Conservation (phyloP, 78 protist genomes). For the slime mould (Dictyostelium discoideum) region DNA sequence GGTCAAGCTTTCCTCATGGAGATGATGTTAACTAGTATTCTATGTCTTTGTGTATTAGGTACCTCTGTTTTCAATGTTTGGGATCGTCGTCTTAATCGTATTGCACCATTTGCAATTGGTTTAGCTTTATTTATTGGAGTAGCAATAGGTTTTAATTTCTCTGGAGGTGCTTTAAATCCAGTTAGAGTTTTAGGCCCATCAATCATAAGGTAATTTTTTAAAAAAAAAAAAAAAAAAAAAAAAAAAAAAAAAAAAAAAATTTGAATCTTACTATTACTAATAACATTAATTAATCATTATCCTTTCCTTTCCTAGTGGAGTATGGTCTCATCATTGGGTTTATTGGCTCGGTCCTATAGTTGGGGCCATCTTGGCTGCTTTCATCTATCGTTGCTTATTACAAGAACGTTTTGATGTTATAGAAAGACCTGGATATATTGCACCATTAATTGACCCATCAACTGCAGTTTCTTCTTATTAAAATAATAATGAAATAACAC, state of each 20-base stretch:
- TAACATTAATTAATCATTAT: too few species aligned
- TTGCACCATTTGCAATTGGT: constrained; percentile 72
- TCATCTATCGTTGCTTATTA: constrained; percentile 29
- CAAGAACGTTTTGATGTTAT: constrained; percentile 74
- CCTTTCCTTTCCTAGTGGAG: not conserved
- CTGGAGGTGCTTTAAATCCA: constrained; percentile 67
- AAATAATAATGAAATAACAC: not conserved
- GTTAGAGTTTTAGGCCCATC: constrained; percentile 63
- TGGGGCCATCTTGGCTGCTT: constrained; percentile 41
- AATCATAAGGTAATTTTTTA: not conserved
- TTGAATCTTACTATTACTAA: too few species aligned
- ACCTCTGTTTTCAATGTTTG: constrained; percentile 67
- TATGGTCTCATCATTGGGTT: constrained; percentile 33
- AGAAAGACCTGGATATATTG: constrained; percentile 57
- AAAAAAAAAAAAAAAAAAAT: too few species aligned
- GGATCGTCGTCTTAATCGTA: constrained; percentile 49
- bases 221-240: too few species aligned
- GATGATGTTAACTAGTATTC: constrained; percentile 38
- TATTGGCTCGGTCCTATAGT: constrained; percentile 47
- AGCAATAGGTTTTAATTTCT: constrained; percentile 30
- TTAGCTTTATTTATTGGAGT: constrained; percentile 57
- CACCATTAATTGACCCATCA: not conserved
- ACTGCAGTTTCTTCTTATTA: constrained; percentile 1
- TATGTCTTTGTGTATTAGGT: constrained; percentile 66
- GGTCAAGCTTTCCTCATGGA: constrained; percentile 71